Percentiles rank a stretch among this genome's conserved stretches.
phyloP scores from a whole-genome alignment of 129 eudicot species.

The Escallonia herrerae region DNA sequence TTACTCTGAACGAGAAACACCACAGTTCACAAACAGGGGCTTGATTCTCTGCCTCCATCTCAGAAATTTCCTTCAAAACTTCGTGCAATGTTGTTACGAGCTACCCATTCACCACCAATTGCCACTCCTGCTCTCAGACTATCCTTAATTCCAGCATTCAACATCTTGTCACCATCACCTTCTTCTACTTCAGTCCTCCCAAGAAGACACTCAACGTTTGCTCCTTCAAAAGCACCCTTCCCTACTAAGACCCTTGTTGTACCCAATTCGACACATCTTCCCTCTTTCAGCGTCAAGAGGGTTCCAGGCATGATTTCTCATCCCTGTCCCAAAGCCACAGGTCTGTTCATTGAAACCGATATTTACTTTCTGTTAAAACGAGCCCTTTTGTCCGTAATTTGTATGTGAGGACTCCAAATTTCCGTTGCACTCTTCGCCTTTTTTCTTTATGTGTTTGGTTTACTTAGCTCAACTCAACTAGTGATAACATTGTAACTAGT shows the following conservation, averaged over 20 bases:
- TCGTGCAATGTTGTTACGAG: neutral
- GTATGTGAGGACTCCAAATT: too few relatives aligned
- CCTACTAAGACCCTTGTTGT: neutral
- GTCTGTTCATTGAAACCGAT: neutral
- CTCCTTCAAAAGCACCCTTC: neutral
- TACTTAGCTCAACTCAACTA: neutral
- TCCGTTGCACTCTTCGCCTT: neutral
- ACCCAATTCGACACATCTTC: neutral
- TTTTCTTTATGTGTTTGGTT: neutral
- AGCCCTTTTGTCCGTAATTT: neutral
- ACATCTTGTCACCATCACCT: neutral
- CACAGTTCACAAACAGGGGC: too few relatives aligned
- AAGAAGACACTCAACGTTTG: neutral
- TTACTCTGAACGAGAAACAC: too few relatives aligned
- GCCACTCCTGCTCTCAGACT: slow-evolving; percentile 1
- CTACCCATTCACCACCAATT: neutral
- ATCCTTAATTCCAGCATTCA: neutral
- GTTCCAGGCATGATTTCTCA: neutral
- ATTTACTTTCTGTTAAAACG: neutral
- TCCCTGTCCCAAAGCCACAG: neutral
- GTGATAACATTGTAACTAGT: neutral
- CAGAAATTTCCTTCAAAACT: too few relatives aligned
- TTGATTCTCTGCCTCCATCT: too few relatives aligned
- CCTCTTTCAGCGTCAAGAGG: neutral
- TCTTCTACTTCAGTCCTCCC: neutral